phyloP scores from a whole-genome alignment of 345 rosid genomes.

The Populus euphratica region DNA sequence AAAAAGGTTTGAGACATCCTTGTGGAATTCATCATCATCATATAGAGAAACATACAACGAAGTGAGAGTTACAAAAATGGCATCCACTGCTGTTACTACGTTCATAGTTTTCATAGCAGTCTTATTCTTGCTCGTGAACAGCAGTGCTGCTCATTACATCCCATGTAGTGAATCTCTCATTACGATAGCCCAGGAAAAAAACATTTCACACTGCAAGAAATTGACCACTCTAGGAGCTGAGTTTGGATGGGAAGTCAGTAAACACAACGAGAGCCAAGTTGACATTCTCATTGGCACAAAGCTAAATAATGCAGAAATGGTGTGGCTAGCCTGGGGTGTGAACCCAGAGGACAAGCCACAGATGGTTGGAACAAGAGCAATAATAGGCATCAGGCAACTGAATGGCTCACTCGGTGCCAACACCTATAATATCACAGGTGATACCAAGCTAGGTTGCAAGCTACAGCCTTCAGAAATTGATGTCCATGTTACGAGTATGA shows the following conservation, averaged over 20 bases:
- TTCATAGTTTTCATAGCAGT: not conserved
- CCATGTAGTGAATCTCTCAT: conserved; percentile 5
- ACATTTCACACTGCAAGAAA: conserved; percentile 18
- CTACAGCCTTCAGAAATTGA: conserved; percentile 29
- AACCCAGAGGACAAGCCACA: conserved; percentile 34
- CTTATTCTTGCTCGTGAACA: not conserved
- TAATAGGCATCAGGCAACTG: conserved; percentile 34
- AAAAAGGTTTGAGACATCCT: too few species aligned
- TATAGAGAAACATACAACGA: too few species aligned
- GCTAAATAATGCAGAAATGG: not conserved
- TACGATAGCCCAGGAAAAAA: not conserved
- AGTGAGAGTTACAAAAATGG: conserved; percentile 4
- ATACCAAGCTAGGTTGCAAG: conserved; percentile 34
- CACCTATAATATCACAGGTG: conserved; percentile 36
- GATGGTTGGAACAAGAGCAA: conserved; percentile 58
- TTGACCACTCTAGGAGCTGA: conserved; percentile 34
- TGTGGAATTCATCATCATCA: too few species aligned
- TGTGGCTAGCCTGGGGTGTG: conserved; percentile 66
- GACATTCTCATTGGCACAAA: conserved; percentile 31
- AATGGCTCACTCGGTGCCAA: not conserved
- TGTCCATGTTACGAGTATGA: not conserved
- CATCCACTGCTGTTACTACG: not conserved
- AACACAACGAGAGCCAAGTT: not conserved
- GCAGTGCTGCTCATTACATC: not conserved
- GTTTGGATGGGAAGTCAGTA: conserved; percentile 26